Evolutionary conservation across 148 eudicot genomes (phyloP).

Genomic region (Beta vulgaris): DNA sequence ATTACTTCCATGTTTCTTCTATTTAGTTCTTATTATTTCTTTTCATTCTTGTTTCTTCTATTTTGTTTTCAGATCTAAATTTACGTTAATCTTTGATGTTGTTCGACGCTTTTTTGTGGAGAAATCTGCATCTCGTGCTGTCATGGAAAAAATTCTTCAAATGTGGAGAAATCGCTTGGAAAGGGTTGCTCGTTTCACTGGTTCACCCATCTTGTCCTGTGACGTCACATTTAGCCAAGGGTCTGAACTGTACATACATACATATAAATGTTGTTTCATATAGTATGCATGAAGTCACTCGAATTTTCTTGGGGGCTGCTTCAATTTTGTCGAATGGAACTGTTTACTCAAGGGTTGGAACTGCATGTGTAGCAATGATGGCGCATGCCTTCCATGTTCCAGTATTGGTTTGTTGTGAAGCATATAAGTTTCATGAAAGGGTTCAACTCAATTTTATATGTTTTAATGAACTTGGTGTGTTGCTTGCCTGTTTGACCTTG

Average conservation of each 20-base stretch:
- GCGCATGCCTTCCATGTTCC: conserved; percentile 93
- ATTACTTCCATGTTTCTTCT: no score
- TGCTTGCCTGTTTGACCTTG: neutral
- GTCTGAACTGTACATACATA: conserved; percentile 82
- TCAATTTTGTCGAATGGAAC: conserved; percentile 90
- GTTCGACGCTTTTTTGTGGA: conserved; percentile 92
- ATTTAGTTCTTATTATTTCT: no score
- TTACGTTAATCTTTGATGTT: no score
- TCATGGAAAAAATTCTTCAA: conserved; percentile 66
- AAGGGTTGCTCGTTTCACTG: conserved; percentile 87
- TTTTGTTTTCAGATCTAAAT: no score
- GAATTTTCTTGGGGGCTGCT: conserved; percentile 92
- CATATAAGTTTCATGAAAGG: conserved; percentile 95
- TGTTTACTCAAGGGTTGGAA: conserved; percentile 96
- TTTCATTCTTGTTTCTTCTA: no score
- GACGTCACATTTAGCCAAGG: conserved; percentile 61
- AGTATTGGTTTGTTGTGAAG: conserved; percentile 94
- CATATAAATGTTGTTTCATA: conserved; percentile 94
- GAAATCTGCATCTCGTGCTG: conserved; percentile 80
- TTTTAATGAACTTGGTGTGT: conserved; percentile 95
- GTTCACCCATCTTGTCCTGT: conserved; percentile 66
- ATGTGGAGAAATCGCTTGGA: conserved; percentile 78
- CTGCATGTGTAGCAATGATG: conserved; percentile 97
- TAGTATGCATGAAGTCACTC: conserved; percentile 87
- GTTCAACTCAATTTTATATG: conserved; percentile 99